Evolutionary conservation across 208 protist species (phyloP), one percentile per base, ranked within the genome.

Genomic region (Phytomonas francai): DNA sequence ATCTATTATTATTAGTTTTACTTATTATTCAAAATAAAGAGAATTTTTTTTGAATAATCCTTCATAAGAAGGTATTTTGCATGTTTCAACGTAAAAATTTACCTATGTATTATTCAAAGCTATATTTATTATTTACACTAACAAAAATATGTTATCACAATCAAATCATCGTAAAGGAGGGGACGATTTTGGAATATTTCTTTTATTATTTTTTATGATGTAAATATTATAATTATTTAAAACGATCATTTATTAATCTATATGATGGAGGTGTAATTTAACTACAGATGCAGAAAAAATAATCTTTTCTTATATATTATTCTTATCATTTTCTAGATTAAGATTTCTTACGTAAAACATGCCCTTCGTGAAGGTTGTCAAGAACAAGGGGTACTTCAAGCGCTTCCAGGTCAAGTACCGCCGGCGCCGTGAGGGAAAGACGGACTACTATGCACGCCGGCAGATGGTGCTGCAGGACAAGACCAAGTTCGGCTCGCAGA

Each of bases 331-430:
- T 45, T 14, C 1, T 45, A 45, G 39, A 45, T 45, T 45, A 45
- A 45, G 12, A 45, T 45, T 45, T 45, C 39, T 45, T 34, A 42
- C 27, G 19, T 49, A 65, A 27, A 65, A 11, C 98, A 94, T 94
- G 88, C 83, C 88, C 71, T 94, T 94, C 70, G 88, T 94, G 22
- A 94, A 94, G 84, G 77, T 94, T 71, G 85, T 92, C 70, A 94
- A 94, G 88, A 94, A 89, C 84, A 95, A 92, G 83, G 85, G 86
- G 79, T 99, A 99, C 92, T 99, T 98, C 97, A 98, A 98, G 87
- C 88, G 98, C 77, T 99, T 88, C 85, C 98, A 99, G 92, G 95
- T 98, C 73, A 89, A 99, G 87, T 99, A 97, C 92, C 88, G 98
- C 81, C 64, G 65, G 49, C 84, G 98, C 72, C 91, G 98, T 74